Conservation (phyloP, 1,284 basidiomycete species). For the Irpex sp. region DNA sequence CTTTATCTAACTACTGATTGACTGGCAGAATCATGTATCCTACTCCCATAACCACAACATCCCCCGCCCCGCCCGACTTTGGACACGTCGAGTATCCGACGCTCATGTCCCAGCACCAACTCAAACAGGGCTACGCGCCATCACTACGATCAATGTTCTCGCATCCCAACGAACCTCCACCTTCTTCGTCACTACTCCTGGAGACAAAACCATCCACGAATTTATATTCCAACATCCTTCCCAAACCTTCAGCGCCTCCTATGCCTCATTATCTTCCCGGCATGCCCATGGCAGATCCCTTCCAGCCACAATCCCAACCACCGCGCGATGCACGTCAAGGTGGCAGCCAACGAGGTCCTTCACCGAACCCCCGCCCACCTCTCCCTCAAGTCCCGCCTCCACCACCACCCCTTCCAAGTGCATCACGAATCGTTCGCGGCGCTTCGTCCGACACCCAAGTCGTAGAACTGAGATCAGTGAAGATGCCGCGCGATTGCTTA, state of each 20-base stretch:
- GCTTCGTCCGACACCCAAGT: slow-evolving; percentile 27
- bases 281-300: slow-evolving; percentile 11
- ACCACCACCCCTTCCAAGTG: slow-evolving; percentile 12
- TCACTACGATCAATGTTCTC: slow-evolving; percentile 53
- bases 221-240: slow-evolving; percentile 22
- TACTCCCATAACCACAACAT: slow-evolving; percentile 55
- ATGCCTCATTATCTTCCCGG: slow-evolving; percentile 21
- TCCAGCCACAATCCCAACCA: slow-evolving; percentile 9
- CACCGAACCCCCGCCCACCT: background rate
- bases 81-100: slow-evolving; percentile 50
- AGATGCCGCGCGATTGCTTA: slow-evolving; percentile 67
- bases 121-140: slow-evolving; percentile 64
- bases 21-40: slow-evolving; percentile 26
- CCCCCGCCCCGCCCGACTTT: slow-evolving; percentile 45
- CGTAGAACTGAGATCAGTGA: slow-evolving; percentile 52
- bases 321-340: slow-evolving; percentile 15
- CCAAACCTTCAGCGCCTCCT: slow-evolving; percentile 21
- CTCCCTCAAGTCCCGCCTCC: slow-evolving; percentile 9
- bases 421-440: slow-evolving; percentile 25
- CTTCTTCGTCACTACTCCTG: slow-evolving; percentile 27
- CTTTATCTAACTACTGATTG: slow-evolving; percentile 10
- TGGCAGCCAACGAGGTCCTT: background rate
- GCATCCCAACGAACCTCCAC: slow-evolving; percentile 17
- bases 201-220: slow-evolving; percentile 19
- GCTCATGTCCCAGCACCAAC: slow-evolving; percentile 69